Base-by-base conservation (phyloP, 768 basidiomycete genomes). In the Paxillus ammoniavirescens region DNA sequence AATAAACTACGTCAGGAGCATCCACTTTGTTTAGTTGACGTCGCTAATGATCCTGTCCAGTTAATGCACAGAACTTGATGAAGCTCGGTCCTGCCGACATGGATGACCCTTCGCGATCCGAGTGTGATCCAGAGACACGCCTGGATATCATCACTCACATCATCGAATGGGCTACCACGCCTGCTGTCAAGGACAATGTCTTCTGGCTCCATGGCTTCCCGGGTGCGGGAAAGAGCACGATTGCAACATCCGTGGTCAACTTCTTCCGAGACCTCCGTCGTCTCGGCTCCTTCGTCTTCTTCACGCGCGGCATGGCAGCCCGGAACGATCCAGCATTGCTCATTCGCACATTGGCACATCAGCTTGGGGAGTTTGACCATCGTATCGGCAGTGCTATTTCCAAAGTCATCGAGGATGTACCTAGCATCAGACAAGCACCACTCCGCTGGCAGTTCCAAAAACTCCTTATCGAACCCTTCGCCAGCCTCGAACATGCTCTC, bases 201-300 rank as follows among this genome's bases (percentile, higher is more conserved):
- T 71, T 65, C 35, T 73, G 73, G 72, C 49, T 73, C 28, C 60
- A 68, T 31, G 72, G 73, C 8, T 64, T 71, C 35, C 71, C 73
- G 0, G 72, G 72, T 15, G 53, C 70, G 5, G 73, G 72, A 10
- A 73, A 73, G 60, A 75, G 72, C 36, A 65, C 72, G 2, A 58
- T 73, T 18, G 50, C 72, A 5, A 74, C 67, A 0, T 74, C 73
- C 0, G 51, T 73, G 12, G 72, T 72, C 35, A 65, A 69, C 48
- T 43, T 72, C 26, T 69, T 68, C 26, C 58, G 65, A n/a, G 59
- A 70, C 1, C 53, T 66, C 5, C 65, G 65, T 12, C 68, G 66
- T 31, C 73, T 73, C 5, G 72, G 73, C 8, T 69, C 73, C 2
- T 74, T 71, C 47, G 31, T 59, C 4, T 71, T 74, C 38, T 73